Base-by-base conservation (phyloP, 1,284 basidiomycete genomes). In the Singerocomus inundabilis region DNA sequence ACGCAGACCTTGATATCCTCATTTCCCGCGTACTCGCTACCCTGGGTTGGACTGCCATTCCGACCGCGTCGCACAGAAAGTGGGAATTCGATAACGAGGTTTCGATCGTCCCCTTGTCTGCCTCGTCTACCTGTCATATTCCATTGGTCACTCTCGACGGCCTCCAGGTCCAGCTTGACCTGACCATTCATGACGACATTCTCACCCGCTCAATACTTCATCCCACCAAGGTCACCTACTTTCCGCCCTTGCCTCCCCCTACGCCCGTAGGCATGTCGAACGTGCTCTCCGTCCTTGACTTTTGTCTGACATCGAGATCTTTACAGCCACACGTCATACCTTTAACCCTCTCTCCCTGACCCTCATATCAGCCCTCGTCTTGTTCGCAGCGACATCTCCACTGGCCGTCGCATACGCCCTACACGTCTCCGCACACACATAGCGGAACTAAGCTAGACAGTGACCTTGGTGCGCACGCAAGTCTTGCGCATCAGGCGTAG, bases 71-170 rank as follows among this genome's bases (percentile, higher is more conserved):
- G 24, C 40, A 54, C 37, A 62, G 55, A 29, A 56, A 52, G 26
- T 69, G 67, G 63, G 61, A 67, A 46, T 59, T 66, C 12, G 66
- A 62, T 53, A 48, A 56, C 52, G 62, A 64, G 18, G 53, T 67
- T 42, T 40, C 36, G 16, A 48, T 66, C 28, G 37, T 53, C 30
- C 60, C 67, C n/a, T 53, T 59, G 34, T 36, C 50, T n/a, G n/a
- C 43, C 25, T 39, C 46, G 35, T 31, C 43, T 16, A 11, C 42
- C 18, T 35, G 44, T 3, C 44, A 46, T 33, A 34, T 40, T 15
- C 46, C 33, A 35, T 6, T 44, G 31, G 51, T 59, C 45, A 25
- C 54, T 26, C 48, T 57, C 36, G 43, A 57, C 43, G n/a, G 18
- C 38, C 63, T 64, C 30, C 60, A 51, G 38, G 56, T 67, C 32